Evolutionary conservation across 176 grass and related monocot genomes (phyloP).

Genomic region (Ananas comosus): DNA sequence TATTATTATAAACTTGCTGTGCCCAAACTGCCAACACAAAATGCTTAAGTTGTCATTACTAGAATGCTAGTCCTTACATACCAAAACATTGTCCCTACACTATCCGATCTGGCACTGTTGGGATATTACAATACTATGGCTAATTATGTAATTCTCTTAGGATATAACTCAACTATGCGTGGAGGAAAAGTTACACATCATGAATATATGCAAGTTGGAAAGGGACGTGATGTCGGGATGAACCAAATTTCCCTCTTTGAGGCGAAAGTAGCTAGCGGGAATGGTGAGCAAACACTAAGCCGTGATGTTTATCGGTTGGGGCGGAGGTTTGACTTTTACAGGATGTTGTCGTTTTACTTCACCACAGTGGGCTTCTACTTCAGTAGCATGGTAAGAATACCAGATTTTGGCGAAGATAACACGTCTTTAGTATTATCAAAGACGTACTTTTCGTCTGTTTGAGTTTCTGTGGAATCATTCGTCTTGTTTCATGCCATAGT

Average conservation of each 20-base stretch:
- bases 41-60: no score
- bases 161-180: constrained; percentile 91
- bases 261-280: constrained; percentile 88
- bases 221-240: constrained; percentile 95
- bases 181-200: constrained; percentile 86
- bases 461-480: background rate
- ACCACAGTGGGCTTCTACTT: constrained; percentile 96
- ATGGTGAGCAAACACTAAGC: constrained; percentile 96
- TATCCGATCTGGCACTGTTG: no score
- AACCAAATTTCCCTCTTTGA: constrained; percentile 98
- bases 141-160: constrained; percentile 24
- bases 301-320: constrained; percentile 93
- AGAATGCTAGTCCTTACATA: no score
- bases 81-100: no score
- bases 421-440: no score
- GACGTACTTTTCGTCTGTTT: background rate
- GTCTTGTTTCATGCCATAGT: background rate
- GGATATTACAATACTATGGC: no score
- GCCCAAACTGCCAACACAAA: no score
- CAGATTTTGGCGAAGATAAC: background rate
- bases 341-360: constrained; percentile 94
- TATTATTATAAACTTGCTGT: no score
- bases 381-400: constrained; percentile 87
- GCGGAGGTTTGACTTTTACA: constrained; percentile 90
- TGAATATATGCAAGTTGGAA: constrained; percentile 98